These are phyloP conservation scores for Microdochium paspali DNA, from an alignment of 2,329 filamentous ascomycete species.

Conservation along the genomic window DNA sequence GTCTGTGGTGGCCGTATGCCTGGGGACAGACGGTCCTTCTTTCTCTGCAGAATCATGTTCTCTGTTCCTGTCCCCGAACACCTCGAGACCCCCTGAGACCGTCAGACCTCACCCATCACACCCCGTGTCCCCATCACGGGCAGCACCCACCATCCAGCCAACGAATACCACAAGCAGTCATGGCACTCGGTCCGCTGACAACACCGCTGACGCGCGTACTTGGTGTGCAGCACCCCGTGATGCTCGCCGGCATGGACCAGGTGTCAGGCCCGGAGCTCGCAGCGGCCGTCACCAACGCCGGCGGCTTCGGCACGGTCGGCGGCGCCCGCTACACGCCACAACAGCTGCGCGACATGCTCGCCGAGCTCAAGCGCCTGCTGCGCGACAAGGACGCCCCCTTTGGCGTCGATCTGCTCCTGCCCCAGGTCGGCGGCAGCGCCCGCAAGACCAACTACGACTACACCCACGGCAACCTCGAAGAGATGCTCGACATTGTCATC, in stretches of 20 bases:
- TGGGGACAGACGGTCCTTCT: too few species aligned
- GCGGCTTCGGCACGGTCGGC: conserved; percentile 91
- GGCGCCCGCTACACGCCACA: conserved; percentile 94
- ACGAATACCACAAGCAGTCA: too few species aligned
- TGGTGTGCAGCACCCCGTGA: conserved; percentile 63
- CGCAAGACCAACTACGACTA: conserved; percentile 71
- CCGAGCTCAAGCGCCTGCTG: conserved; percentile 83
- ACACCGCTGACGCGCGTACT: not conserved
- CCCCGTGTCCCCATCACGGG: too few species aligned
- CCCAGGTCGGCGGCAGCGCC: conserved; percentile 88
- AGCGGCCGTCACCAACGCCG: conserved; percentile 93
- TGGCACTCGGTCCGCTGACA: not conserved
- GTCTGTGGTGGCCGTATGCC: too few species aligned
- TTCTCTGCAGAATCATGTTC: too few species aligned
- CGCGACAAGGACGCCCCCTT: conserved; percentile 90
- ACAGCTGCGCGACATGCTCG: conserved; percentile 92
- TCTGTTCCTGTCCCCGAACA: too few species aligned
- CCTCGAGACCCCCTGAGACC: too few species aligned
- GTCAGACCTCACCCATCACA: too few species aligned
- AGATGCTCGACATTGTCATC: conserved; percentile 21
- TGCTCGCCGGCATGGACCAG: conserved; percentile 98
- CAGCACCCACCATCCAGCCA: too few species aligned
- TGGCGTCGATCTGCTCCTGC: conserved; percentile 85
- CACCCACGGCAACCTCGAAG: conserved; percentile 18
- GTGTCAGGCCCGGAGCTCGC: conserved; percentile 93